These are phyloP conservation scores for Phaeosphaeriaceae sp. DNA, from an alignment of 2,329 filamentous ascomycete genomes.

Conservation along the genomic window DNA sequence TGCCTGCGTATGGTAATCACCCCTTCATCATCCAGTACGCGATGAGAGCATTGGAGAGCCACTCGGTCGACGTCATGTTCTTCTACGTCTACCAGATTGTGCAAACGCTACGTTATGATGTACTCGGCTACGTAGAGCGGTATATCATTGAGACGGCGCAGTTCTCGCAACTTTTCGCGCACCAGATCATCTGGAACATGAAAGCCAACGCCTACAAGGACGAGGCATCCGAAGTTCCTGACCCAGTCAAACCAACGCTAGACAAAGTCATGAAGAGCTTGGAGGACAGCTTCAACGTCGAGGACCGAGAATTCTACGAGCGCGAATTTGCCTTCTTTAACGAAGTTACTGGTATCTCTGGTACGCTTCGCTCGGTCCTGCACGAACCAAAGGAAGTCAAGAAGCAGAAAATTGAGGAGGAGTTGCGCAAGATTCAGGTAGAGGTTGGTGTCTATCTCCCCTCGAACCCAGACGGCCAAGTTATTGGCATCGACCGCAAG, in stretches of 20 bases:
- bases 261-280: conserved; percentile 89
- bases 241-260: conserved; percentile 90
- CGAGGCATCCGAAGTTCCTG: conserved; percentile 87
- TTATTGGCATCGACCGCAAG: conserved; percentile 97
- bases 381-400: conserved; percentile 94
- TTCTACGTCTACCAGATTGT: conserved; percentile 99
- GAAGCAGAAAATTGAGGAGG: conserved; percentile 98
- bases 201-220: conserved; percentile 99
- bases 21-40: conserved; percentile 96
- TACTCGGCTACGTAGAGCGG: conserved; percentile 90
- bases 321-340: conserved; percentile 98
- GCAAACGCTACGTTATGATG: conserved; percentile 91
- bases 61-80: conserved; percentile 96
- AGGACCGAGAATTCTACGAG: conserved; percentile 88
- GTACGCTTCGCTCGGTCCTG: conserved; percentile 92
- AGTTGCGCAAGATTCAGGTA: conserved; percentile 95
- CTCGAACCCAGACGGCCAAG: conserved; percentile 94
- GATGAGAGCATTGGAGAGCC: conserved; percentile 91
- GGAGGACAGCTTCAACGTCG: conserved; percentile 78
- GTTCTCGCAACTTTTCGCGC: conserved; percentile 96
- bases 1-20: conserved; percentile 89
- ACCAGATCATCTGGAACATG: conserved; percentile 99
- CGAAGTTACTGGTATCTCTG: conserved; percentile 93
- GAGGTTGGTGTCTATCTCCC: conserved; percentile 97
- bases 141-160: conserved; percentile 97